Evolutionary conservation across 768 basidiomycete genomes (phyloP).

Genomic region (Lactifluus volemus): DNA sequence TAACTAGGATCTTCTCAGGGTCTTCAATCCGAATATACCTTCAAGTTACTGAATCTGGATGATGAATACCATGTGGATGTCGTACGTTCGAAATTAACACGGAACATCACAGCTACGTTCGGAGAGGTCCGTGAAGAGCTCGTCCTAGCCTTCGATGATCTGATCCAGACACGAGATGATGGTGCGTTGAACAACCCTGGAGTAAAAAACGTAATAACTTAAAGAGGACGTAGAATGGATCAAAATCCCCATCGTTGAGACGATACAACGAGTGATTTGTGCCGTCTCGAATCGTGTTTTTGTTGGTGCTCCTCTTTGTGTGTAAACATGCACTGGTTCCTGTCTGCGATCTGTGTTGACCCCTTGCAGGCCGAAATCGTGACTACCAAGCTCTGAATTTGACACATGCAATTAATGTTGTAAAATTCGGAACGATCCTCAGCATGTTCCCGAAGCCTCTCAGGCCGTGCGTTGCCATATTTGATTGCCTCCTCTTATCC

Average conservation of each 20-base stretch:
- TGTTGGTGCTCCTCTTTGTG: slow-evolving; percentile 30
- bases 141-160: slow-evolving; percentile 22
- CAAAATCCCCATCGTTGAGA: slow-evolving; percentile 17
- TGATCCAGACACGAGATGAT: slow-evolving; percentile 23
- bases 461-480: slow-evolving; percentile 27
- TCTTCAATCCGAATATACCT: slow-evolving; percentile 30
- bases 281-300: slow-evolving; percentile 29
- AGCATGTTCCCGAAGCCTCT: slow-evolving; percentile 28
- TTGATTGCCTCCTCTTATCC: not conserved
- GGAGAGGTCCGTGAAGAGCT: slow-evolving; percentile 24
- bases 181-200: not conserved
- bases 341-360: not conserved
- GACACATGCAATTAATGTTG: slow-evolving; percentile 28
- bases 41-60: slow-evolving; percentile 22
- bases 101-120: slow-evolving; percentile 20
- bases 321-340: slow-evolving; percentile 1
- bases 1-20: slow-evolving; percentile 16
- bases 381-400: slow-evolving; percentile 27
- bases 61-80: slow-evolving; percentile 22
- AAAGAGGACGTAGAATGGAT: slow-evolving; percentile 25
- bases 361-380: slow-evolving; percentile 24
- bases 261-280: slow-evolving; percentile 24
- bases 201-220: slow-evolving; percentile 15
- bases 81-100: slow-evolving; percentile 25
- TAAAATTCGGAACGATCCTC: slow-evolving; percentile 24